A percentile compares a stretch with the other conserved stretches of the same genome.
Evolutionary conservation across 805 yeast genomes (phyloP).

Genomic region (Starmerella potacharoeniae): DNA sequence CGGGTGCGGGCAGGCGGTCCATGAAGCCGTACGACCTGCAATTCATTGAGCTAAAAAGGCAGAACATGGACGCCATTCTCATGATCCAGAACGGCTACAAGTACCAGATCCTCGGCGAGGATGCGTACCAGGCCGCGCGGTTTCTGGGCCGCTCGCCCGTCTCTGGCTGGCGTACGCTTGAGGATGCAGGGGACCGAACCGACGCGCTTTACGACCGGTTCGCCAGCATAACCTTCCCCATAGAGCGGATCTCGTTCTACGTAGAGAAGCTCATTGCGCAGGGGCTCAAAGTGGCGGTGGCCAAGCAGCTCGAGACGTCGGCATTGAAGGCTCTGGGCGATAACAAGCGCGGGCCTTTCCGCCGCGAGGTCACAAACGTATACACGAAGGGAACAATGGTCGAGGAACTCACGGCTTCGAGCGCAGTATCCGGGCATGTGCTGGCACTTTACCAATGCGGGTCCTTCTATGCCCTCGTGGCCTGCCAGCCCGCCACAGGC

Average conservation of each 20-base stretch:
- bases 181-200: slow-evolving; percentile 36
- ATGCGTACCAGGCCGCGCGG: slow-evolving; percentile 60
- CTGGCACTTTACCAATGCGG: slow-evolving; percentile 15
- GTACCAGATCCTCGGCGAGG: slow-evolving; percentile 75
- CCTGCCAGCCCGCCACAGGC: slow-evolving; percentile 64
- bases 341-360: slow-evolving; percentile 49
- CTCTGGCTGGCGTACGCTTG: slow-evolving; percentile 52
- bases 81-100: slow-evolving; percentile 88
- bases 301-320: slow-evolving; percentile 73
- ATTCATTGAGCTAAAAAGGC: slow-evolving; percentile 50
- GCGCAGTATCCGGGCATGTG: slow-evolving; percentile 23
- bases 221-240: slow-evolving; percentile 82
- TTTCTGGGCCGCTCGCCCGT: slow-evolving; percentile 46
- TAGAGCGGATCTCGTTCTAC: slow-evolving; percentile 60
- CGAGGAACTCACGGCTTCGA: slow-evolving; percentile 37
- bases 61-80: slow-evolving; percentile 55
- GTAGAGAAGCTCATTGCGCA: slow-evolving; percentile 56
- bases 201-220: slow-evolving; percentile 46
- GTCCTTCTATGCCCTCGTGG: slow-evolving; percentile 37
- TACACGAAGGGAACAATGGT: slow-evolving; percentile 79
- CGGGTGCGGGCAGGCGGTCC: slow-evolving; percentile 21
- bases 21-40: slow-evolving; percentile 77
- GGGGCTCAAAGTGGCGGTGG: slow-evolving; percentile 78
- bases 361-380: slow-evolving; percentile 54
- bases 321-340: slow-evolving; percentile 50